Evolutionary conservation across 106 monocot genomes (phyloP).

Genomic region (Amphibolis antarctica): DNA sequence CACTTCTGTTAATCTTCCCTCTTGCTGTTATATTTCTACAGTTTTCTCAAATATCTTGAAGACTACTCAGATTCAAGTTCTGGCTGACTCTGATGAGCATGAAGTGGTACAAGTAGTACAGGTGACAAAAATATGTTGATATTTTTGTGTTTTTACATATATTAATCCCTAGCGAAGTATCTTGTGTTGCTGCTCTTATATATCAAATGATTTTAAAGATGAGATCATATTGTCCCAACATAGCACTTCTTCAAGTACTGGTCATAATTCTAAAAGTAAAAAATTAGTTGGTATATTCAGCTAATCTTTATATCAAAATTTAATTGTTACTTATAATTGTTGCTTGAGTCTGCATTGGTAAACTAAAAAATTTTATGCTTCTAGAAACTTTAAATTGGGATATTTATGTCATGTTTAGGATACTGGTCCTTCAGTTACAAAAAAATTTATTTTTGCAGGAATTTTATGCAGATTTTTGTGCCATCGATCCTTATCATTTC

Average conservation of each 20-base stretch:
- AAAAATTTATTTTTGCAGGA: constrained; percentile 45
- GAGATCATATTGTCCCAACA: background rate
- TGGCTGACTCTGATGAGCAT: constrained; percentile 97
- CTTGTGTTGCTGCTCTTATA: too few relatives aligned
- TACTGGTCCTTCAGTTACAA: constrained; percentile 1
- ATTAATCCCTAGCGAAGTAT: too few relatives aligned
- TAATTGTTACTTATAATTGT: too few relatives aligned
- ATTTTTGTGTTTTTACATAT: too few relatives aligned
- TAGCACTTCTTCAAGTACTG: background rate
- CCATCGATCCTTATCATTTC: constrained; percentile 90
- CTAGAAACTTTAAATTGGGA: too few relatives aligned
- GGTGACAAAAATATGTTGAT: constrained; percentile 19
- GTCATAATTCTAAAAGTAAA: background rate
- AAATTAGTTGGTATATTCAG: too few relatives aligned
- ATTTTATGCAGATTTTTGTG: constrained; percentile 97
- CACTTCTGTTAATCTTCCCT: background rate
- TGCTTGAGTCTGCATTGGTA: too few relatives aligned
- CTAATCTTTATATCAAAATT: too few relatives aligned
- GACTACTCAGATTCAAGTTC: constrained; percentile 80
- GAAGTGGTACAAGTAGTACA: constrained; percentile 98
- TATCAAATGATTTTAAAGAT: too few relatives aligned
- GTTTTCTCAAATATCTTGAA: constrained; percentile 99
- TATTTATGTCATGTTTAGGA: background rate
- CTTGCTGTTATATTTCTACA: constrained; percentile 9
- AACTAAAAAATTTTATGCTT: too few relatives aligned